Base-by-base conservation (phyloP, 768 basidiomycete genomes). In the Boletus pseudo-olivaceus region DNA sequence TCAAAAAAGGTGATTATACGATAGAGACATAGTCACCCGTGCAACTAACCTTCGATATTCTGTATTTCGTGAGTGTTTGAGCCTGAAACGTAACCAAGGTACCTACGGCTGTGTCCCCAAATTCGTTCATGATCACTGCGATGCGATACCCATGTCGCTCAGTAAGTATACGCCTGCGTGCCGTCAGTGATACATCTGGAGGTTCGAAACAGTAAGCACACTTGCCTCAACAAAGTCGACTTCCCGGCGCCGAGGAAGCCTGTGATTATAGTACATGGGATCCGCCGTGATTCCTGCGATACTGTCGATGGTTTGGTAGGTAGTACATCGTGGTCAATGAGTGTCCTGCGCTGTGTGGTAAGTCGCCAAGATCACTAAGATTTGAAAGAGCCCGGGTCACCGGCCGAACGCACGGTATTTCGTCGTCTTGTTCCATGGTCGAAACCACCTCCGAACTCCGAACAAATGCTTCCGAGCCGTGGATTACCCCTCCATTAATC, bases 71-170 rank as follows among this genome's bases (percentile, higher is more conserved):
- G 47, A 59, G 65, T 62, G 35, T 60, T 65, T 42, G 59, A 48
- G 45, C 23, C 51, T 23, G 54, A 56, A 44, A 34, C 17, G 32
- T 32, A 35, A 51, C 35, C 46, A 39, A 38, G 41, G 38, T 35
- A 75, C 84, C 65, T 63, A 91, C 90, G 62, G 92, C 91, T 19
- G 94, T 94, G 67, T 97, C 94, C 9, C 93, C 96, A 67, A 98
- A 98, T 71, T 95, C 93, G 65, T 96, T 97, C 92, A 97, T 94
- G 58, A 96, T 97, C 20, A 99, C 96, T 5, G 96, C 96, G 52
- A 99, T 97, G 35, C 90, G 83, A 66, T 94, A 93, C 4, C 96
- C 95, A 79, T 98, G 96, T 37, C 85, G 79, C 65, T 93, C 93
- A 12, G 90, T 96, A 56, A 98, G 75, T 62, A 98, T 95, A 32